Evolutionary conservation across 495 filamentous ascomycete species (phyloP).

Genomic region (Penicillium longicatenatum): DNA sequence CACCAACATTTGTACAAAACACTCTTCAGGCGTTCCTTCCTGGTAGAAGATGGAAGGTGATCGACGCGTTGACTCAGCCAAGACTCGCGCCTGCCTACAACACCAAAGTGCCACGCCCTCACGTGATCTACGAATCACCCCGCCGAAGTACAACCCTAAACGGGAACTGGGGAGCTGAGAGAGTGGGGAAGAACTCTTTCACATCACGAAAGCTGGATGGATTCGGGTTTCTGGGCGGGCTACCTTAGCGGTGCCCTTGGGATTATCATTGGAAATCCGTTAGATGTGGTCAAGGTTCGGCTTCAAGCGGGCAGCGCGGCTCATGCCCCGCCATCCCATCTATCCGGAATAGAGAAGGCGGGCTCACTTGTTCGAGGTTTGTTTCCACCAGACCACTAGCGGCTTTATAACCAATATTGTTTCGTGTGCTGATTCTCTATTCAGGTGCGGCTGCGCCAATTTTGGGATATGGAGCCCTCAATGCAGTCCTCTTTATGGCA

Average conservation of each 20-base stretch:
- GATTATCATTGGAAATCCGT: conserved; percentile 84
- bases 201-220: conserved; percentile 51
- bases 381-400: background rate
- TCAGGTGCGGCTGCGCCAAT: conserved; percentile 77
- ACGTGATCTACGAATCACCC: conserved; percentile 29
- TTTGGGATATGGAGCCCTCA: conserved; percentile 84
- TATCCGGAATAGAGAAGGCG: conserved; percentile 44
- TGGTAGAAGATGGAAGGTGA: conserved; percentile 9
- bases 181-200: conserved; percentile 4
- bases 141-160: conserved; percentile 7
- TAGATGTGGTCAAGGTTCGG: conserved; percentile 83
- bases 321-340: conserved; percentile 23
- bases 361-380: conserved; percentile 52
- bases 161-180: conserved; percentile 10
- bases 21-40: conserved; percentile 3
- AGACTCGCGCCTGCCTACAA: conserved; percentile 28
- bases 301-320: conserved; percentile 62
- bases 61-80: conserved; percentile 26
- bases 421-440: background rate
- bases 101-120: conserved; percentile 45
- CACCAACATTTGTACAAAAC: conserved; percentile 13
- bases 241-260: conserved; percentile 81
- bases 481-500: conserved; percentile 80
- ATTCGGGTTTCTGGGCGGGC: conserved; percentile 83
- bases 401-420: background rate